Conservation (phyloP, 768 basidiomycete species). For the Mycena latifolia region DNA sequence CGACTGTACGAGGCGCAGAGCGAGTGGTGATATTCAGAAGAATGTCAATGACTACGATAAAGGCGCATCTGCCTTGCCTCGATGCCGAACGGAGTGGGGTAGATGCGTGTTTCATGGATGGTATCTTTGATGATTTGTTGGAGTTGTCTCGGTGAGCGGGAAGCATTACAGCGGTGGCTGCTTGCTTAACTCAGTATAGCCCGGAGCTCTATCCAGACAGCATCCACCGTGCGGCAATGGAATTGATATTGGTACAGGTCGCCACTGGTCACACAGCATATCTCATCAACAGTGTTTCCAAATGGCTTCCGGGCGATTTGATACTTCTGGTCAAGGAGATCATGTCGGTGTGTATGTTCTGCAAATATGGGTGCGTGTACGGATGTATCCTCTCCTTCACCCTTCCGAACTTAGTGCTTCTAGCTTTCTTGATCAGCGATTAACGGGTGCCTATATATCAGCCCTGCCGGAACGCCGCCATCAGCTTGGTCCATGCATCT, state of each 20-base stretch:
- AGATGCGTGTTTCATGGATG: constrained; percentile 24
- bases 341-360: constrained; percentile 19
- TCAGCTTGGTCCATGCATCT: background rate
- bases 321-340: constrained; percentile 17
- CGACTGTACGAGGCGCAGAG: constrained; percentile 42
- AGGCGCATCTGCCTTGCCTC: constrained; percentile 34
- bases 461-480: constrained; percentile 4
- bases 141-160: constrained; percentile 41
- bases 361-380: constrained; percentile 15
- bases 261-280: constrained; percentile 22
- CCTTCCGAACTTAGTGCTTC: background rate
- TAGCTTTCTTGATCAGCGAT: constrained; percentile 20
- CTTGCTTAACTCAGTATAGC: constrained; percentile 6
- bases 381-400: background rate
- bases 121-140: constrained; percentile 43
- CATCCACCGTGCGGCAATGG: constrained; percentile 35
- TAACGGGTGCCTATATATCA: constrained; percentile 12
- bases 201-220: constrained; percentile 36
- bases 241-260: constrained; percentile 37
- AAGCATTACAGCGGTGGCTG: too few species aligned
- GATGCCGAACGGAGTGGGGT: constrained; percentile 27
- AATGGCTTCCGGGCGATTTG: constrained; percentile 27
- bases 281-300: constrained; percentile 24
- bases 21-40: constrained; percentile 39
- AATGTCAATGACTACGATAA: constrained; percentile 34